These are phyloP conservation scores for Psilocybe tampanensis DNA, from an alignment of 768 basidiomycete genomes.

Conservation along the genomic window DNA sequence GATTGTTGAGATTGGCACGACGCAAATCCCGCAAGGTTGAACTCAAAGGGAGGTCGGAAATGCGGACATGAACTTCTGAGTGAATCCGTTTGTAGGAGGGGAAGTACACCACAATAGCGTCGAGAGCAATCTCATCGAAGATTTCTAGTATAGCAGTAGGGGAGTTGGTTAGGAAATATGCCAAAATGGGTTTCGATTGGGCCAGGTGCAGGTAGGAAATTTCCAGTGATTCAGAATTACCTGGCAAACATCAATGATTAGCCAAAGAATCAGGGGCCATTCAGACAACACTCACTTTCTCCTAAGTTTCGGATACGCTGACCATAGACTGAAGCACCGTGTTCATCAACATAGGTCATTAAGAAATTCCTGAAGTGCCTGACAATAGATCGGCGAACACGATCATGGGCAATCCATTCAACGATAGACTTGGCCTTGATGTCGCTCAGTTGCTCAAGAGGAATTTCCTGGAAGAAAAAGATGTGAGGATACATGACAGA, in stretches of 20 bases:
- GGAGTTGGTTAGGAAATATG: slow-evolving; percentile 96
- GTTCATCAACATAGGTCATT: slow-evolving; percentile 94
- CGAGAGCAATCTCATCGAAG: slow-evolving; percentile 94
- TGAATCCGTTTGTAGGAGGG: slow-evolving; percentile 97
- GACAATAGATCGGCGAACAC: slow-evolving; percentile 87
- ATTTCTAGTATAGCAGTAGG: slow-evolving; percentile 91
- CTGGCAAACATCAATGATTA: slow-evolving; percentile 41
- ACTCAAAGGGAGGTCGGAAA: slow-evolving; percentile 89
- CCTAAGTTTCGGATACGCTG: slow-evolving; percentile 91
- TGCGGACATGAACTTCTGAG: slow-evolving; percentile 96
- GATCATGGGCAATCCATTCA: slow-evolving; percentile 95
- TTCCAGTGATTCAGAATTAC: slow-evolving; percentile 96
- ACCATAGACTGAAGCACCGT: slow-evolving; percentile 91
- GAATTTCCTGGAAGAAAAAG: slow-evolving; percentile 68
- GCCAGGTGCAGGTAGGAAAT: slow-evolving; percentile 97
- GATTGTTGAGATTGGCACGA: slow-evolving; percentile 88
- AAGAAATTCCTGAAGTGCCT: slow-evolving; percentile 94
- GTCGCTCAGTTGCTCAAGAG: slow-evolving; percentile 93
- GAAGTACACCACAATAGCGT: slow-evolving; percentile 93
- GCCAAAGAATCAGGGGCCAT: background rate
- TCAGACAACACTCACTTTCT: slow-evolving; percentile 66
- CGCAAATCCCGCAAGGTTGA: slow-evolving; percentile 93
- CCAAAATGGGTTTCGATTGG: slow-evolving; percentile 89
- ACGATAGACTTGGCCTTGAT: slow-evolving; percentile 97
- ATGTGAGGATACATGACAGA: background rate